Evolutionary conservation across 371 early-diverging fungal species (phyloP), one percentile per base, ranked within the genome.

Genomic region (Funneliformis caledonium): DNA sequence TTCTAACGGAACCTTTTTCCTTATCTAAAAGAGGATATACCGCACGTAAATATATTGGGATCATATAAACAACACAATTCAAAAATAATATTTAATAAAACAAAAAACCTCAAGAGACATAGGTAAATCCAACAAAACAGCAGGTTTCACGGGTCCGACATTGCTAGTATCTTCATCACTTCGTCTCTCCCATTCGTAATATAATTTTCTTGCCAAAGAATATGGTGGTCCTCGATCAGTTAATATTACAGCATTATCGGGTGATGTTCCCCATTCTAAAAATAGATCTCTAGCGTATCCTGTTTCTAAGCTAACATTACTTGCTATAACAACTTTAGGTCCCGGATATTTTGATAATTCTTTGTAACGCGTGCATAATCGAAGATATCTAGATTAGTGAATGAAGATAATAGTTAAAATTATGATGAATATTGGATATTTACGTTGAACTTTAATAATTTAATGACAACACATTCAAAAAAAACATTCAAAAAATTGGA

Each of bases 301-400:
- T 52, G 89, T 88, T 9, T 95, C 94, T 84, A 98, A 86, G 56
- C 93, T 91, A 33, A 91, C 84, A 48, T 92, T 87, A 56, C 94
- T 91, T 3, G 97, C 96, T 83, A 97, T 85, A 2, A 97, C 93
- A 0, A 98, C 93, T 83, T 95, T 94, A 75, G 95, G 93, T 8
- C 92, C 91, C 9, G 87, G 85, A 76, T 89, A 88, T 78, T 88
- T 87, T 12, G 93, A 93, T 33, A 97, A 82, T 64, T 97, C 96
- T 37, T 90, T 90, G 14, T 94, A 77, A 65, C 88, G 88, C 72
- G 94, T 94, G 48, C 92, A 89, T 2, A 92, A 76, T 77, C 91
- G 87, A 16, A 95, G 70, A 75, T 85, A 81, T 16, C 87, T 88
- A 75, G 3, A 5, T 16, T 60, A 7, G n/a, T 43, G 12, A n/a